Conservation (phyloP, 2,329 filamentous ascomycete genomes). For the Didymella segeticola region DNA sequence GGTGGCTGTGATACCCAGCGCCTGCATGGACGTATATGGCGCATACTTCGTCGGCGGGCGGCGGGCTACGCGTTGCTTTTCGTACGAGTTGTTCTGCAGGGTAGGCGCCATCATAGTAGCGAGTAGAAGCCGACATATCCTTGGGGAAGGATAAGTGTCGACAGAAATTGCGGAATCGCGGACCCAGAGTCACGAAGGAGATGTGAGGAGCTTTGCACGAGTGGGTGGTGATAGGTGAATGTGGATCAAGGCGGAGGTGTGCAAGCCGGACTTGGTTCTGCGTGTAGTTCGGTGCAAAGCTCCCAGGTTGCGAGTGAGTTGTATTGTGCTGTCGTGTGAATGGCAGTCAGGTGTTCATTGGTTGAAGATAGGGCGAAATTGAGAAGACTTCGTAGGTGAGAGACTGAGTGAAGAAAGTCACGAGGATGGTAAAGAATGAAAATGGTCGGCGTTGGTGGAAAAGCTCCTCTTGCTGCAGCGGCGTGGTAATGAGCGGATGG, state of each 20-base stretch:
- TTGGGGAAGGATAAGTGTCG: constrained; percentile 33
- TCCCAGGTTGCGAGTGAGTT: background rate
- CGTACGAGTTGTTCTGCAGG: constrained; percentile 31
- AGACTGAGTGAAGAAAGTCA: background rate
- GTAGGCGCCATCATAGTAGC: constrained; percentile 33
- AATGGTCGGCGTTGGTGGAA: constrained; percentile 18
- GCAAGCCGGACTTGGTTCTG: background rate
- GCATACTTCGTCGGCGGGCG: constrained; percentile 58
- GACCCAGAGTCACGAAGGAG: constrained; percentile 8
- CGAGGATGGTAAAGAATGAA: constrained; percentile 36
- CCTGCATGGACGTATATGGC: constrained; percentile 96
- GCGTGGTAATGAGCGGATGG: constrained; percentile 14
- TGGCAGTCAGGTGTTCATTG: constrained; percentile 16
- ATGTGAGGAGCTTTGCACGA: background rate
- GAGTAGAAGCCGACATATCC: constrained; percentile 35
- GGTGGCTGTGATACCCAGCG: constrained; percentile 87
- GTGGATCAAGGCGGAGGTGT: background rate
- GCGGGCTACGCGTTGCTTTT: constrained; percentile 50
- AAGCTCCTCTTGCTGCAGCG: constrained; percentile 21
- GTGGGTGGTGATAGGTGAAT: background rate
- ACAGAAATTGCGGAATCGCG: constrained; percentile 34
- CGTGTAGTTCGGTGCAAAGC: background rate
- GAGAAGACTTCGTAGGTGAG: constrained; percentile 12
- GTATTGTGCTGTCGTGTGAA: background rate
- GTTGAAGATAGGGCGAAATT: constrained; percentile 8